Evolutionary conservation across 1,284 basidiomycete species (phyloP).

Genomic region (Schizophyllum amplum): DNA sequence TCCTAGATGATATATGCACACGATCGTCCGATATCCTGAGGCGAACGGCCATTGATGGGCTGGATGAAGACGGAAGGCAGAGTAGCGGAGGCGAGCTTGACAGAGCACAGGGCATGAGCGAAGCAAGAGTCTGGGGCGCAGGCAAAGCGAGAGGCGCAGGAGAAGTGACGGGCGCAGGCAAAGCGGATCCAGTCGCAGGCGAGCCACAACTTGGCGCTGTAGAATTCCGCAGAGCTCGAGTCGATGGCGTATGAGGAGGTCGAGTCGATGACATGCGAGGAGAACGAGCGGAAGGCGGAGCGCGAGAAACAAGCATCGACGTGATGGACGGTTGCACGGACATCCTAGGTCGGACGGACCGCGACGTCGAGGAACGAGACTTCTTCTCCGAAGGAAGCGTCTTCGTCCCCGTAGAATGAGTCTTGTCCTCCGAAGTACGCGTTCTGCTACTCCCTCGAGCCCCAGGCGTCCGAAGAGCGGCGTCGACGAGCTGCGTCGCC

Average conservation of each 20-base stretch:
- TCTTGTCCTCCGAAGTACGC: neutral
- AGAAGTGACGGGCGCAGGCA: neutral
- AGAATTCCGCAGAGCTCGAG: too few species aligned
- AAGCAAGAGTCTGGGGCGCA: neutral
- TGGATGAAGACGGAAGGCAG: too few species aligned
- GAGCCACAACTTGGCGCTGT: too few species aligned
- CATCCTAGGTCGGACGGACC: too few species aligned
- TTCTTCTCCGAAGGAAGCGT: too few species aligned
- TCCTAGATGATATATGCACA: too few species aligned
- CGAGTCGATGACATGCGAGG: too few species aligned
- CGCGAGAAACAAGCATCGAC: neutral
- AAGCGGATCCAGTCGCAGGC: neutral
- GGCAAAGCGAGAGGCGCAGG: neutral
- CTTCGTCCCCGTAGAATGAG: too few species aligned
- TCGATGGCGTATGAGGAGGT: neutral
- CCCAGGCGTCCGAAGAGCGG: neutral
- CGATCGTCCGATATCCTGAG: too few species aligned
- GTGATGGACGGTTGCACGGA: neutral
- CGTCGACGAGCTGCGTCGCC: neutral
- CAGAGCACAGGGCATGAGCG: neutral
- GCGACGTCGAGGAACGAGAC: too few species aligned
- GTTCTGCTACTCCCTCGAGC: neutral
- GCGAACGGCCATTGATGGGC: too few species aligned
- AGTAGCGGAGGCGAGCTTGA: neutral
- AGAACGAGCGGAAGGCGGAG: neutral